These are phyloP conservation scores for Rhododendron henanense DNA, from an alignment of 148 eudicot genomes.

Conservation along the genomic window DNA sequence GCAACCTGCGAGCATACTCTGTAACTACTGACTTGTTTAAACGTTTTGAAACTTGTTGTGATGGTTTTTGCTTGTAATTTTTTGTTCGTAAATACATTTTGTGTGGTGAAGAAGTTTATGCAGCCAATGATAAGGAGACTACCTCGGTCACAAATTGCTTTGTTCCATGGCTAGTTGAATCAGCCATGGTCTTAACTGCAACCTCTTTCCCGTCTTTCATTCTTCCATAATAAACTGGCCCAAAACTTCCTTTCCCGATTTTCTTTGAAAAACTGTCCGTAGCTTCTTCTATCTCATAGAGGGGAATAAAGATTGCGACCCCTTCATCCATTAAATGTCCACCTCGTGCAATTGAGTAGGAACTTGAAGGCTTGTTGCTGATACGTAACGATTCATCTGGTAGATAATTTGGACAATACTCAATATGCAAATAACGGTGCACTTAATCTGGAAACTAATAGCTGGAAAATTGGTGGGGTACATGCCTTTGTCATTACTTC, in stretches of 20 bases:
- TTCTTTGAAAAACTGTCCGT: conserved; percentile 59
- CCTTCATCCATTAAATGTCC: conserved; percentile 76
- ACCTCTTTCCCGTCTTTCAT: conserved; percentile 85
- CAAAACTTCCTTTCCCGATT: conserved; percentile 92
- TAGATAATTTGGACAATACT: conserved; percentile 15
- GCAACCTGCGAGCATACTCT: conserved; percentile 56
- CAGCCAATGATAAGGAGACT: conserved; percentile 8
- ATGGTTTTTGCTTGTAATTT: not conserved
- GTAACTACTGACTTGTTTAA: not conserved
- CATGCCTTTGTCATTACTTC: conserved; percentile 48
- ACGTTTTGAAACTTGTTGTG: not conserved
- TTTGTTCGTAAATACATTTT: not conserved
- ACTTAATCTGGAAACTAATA: not conserved
- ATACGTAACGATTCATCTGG: conserved; percentile 44
- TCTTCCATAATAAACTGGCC: conserved; percentile 92
- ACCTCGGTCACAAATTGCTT: conserved; percentile 96
- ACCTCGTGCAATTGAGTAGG: conserved; percentile 43
- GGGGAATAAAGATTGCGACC: conserved; percentile 62
- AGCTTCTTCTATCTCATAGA: conserved; percentile 73
- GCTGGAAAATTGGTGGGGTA: not conserved
- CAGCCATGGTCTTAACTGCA: conserved; percentile 84
- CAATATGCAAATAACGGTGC: not conserved
- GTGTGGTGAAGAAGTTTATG: not conserved
- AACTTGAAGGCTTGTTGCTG: conserved; percentile 41
- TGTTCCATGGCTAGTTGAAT: conserved; percentile 80